Percentiles rank a stretch among this genome's conserved stretches.
phyloP scores from a whole-genome alignment of 1,284 basidiomycete genomes.

The Ceratobasidium sp. region DNA sequence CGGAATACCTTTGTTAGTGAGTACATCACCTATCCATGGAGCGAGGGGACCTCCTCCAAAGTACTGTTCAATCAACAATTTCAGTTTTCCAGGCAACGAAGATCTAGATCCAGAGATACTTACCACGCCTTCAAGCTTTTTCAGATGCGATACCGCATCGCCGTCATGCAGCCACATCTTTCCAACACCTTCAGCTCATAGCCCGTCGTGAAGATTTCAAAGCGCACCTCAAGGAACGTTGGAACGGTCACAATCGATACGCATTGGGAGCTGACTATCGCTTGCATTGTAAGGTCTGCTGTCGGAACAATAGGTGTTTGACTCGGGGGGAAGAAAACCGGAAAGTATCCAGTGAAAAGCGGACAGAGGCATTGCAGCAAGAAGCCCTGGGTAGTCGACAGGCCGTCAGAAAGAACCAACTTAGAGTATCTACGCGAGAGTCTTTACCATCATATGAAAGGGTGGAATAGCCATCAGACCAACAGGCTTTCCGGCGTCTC shows the following conservation, averaged over 20 bases:
- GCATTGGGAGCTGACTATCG: background rate
- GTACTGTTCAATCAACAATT: conserved; percentile 21
- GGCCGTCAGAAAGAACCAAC: background rate
- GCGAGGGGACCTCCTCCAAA: conserved; percentile 25
- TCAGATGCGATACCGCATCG: conserved; percentile 39
- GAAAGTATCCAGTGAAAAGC: conserved; percentile 20
- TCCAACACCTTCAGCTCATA: no score
- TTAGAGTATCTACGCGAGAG: background rate
- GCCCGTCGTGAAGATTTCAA: no score
- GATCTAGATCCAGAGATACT: conserved; percentile 2
- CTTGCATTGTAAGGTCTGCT: conserved; percentile 40
- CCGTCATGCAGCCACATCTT: conserved; percentile 45
- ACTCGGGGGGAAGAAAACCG: conserved; percentile 44
- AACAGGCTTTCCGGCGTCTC: background rate
- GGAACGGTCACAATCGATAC: conserved; percentile 38
- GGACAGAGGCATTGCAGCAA: background rate
- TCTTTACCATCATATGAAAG: conserved; percentile 17
- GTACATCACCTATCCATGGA: background rate
- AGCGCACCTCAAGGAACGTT: conserved; percentile 43
- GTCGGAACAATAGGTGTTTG: conserved; percentile 37
- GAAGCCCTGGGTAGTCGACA: background rate
- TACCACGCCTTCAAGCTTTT: conserved; percentile 43
- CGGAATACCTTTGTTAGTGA: conserved; percentile 16
- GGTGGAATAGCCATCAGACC: conserved; percentile 22
- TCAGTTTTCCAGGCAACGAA: background rate